Evolutionary conservation across 192 early-diverging fungal species (phyloP), one percentile per base, ranked within the genome.

Genomic region (Lobulomyces angularis): DNA sequence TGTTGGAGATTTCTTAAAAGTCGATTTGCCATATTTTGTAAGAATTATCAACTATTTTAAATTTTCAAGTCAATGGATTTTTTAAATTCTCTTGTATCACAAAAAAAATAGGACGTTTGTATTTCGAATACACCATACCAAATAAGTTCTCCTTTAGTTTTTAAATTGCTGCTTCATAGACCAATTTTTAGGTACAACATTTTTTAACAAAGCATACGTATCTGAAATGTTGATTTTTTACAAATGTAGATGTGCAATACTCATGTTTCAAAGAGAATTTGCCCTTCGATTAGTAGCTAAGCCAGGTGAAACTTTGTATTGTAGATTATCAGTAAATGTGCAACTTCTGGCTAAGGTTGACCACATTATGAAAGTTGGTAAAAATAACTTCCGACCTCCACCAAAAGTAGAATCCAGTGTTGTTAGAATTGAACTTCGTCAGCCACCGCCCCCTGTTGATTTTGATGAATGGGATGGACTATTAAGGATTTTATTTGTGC

Each of bases 241-340:
- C 0, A 2, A 55, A 20, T 28, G 12, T 37, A 53, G 62, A 32
- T 83, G 81, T 37, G 89, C 90, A 3, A 78, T 98, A 31, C 88
- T 98, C 51, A 98, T 96, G 92, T 98, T 98, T 60, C 95, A 98
- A 56, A 82, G 86, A 51, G 95, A 98, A 69, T 98, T 98, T 55
- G 92, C 95, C 8, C 58, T 98, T 43, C 83, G 89, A 18, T 59
- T 98, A 12, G 73, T 91, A 18, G 95, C 95, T 1, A 89, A 88
- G 45, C 92, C 95, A 4, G 90, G 90, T 11, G 89, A 93, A 51
- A 67, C 63, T 29, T 61, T 92, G 3, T 98, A 95, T 53, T 88
- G 92, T 45, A 78, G 94, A 18, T 53, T 98, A 18, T 80, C 81
- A 20, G 90, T 90, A 25, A 94, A 96, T 50, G 87, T 86, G 12